Conservation (phyloP, 2,329 filamentous ascomycete species). For the Sporothrix inflata region DNA sequence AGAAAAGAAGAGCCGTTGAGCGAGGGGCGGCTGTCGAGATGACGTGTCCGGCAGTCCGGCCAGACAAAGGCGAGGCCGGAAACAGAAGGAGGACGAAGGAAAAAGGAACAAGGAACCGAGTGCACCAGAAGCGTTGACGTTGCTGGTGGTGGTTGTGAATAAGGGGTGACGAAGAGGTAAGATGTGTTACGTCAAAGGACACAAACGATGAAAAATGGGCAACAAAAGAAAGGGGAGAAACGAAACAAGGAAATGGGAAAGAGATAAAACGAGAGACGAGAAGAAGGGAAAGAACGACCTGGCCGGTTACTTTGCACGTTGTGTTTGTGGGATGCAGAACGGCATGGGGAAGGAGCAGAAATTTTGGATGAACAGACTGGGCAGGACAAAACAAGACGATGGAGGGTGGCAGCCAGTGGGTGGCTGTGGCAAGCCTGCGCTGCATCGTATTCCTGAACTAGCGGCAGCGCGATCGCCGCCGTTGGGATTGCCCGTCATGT, state of each 20-base stretch:
- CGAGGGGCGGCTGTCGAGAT: slow-evolving; percentile 5
- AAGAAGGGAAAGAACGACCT: slow-evolving; percentile 8
- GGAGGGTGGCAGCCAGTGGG: neutral
- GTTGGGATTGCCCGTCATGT: neutral
- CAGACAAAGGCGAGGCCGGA: neutral
- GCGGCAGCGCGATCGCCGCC: slow-evolving; percentile 23
- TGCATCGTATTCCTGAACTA: slow-evolving; percentile 4
- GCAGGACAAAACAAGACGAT: neutral
- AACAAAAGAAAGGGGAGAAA: slow-evolving; percentile 6
- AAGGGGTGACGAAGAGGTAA: neutral
- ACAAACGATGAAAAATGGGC: neutral
- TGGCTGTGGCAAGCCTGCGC: slow-evolving; percentile 10
- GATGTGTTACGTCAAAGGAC: neutral
- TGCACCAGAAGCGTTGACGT: neutral
- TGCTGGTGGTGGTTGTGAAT: neutral
- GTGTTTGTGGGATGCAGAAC: slow-evolving; percentile 3
- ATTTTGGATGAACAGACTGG: slow-evolving; percentile 18
- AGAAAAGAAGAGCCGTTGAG: neutral
- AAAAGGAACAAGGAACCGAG: neutral
- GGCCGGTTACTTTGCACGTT: neutral
- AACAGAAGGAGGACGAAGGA: neutral
- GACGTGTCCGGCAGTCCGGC: slow-evolving; percentile 9
- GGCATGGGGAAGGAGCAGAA: slow-evolving; percentile 7
- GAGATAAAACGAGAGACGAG: slow-evolving; percentile 20
- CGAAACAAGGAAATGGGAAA: neutral